phyloP scores from a whole-genome alignment of 441 rosid genomes.

The Gossypium trilobum region DNA sequence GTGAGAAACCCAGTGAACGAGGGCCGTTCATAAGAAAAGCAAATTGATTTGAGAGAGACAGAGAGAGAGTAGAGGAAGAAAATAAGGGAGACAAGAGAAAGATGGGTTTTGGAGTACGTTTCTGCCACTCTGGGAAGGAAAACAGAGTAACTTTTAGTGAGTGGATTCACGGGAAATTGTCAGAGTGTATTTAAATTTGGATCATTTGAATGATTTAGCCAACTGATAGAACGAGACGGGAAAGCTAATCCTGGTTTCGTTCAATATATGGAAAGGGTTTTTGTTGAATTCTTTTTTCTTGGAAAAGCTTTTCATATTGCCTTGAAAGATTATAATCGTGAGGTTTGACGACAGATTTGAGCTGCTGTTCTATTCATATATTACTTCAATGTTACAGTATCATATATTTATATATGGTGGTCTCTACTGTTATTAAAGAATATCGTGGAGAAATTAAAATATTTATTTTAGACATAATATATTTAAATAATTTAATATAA shows the following conservation, averaged over 20 bases:
- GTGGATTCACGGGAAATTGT: slow-evolving; percentile 26
- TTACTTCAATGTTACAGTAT: neutral
- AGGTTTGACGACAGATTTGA: too few relatives aligned
- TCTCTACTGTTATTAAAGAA: too few relatives aligned
- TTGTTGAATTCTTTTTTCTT: too few relatives aligned
- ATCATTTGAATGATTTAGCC: neutral
- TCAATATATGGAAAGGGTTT: neutral
- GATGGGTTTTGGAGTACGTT: neutral
- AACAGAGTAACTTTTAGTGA: neutral
- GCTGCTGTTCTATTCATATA: neutral
- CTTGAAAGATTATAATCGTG: too few relatives aligned
- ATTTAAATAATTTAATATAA: too few relatives aligned
- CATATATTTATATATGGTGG: too few relatives aligned
- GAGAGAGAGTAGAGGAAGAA: neutral
- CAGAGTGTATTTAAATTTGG: slow-evolving; percentile 19
- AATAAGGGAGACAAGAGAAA: neutral
- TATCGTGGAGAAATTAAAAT: too few relatives aligned
- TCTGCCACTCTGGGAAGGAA: neutral
- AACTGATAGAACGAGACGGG: neutral
- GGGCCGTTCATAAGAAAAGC: slow-evolving; percentile 15
- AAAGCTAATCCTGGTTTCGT: neutral
- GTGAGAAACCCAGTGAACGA: neutral
- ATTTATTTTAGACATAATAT: too few relatives aligned
- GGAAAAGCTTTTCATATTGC: too few relatives aligned
- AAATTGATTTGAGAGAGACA: neutral